phyloP scores from a whole-genome alignment of 2,329 filamentous ascomycete species.

The Claviceps humidiphila region DNA sequence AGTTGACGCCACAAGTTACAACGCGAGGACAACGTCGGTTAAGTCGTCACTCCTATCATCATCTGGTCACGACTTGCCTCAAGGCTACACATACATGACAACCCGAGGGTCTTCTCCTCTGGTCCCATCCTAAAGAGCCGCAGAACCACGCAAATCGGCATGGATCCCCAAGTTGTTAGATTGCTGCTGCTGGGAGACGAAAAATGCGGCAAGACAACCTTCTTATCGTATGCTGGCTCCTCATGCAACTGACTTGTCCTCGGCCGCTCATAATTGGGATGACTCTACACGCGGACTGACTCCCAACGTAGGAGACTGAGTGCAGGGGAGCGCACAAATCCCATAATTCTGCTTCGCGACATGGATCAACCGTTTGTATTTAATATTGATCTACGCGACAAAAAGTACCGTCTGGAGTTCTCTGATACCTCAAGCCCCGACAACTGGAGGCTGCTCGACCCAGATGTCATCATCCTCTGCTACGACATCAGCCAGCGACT shows the following conservation, averaged over 20 bases:
- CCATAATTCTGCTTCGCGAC: constrained; percentile 40
- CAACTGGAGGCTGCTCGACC: constrained; percentile 44
- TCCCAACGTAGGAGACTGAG: constrained; percentile 35
- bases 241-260: constrained; percentile 1
- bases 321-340: constrained; percentile 25
- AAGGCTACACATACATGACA: no score
- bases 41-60: no score
- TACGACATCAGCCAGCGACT: constrained; percentile 48
- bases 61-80: not conserved
- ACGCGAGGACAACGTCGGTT: no score
- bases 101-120: no score
- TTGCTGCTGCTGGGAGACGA: constrained; percentile 46
- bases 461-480: constrained; percentile 45
- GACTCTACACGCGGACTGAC: not conserved
- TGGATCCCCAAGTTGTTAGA: constrained; percentile 37
- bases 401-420: constrained; percentile 42
- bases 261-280: not conserved
- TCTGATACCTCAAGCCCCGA: constrained; percentile 46
- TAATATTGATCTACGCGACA: constrained; percentile 29
- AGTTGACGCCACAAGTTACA: no score
- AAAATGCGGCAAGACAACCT: constrained; percentile 46
- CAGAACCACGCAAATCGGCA: constrained; percentile 9
- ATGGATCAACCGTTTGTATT: constrained; percentile 48
- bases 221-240: constrained; percentile 39
- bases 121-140: no score